Conservation (phyloP, 2,329 filamentous ascomycete species). For the Alternaria consortialis region DNA sequence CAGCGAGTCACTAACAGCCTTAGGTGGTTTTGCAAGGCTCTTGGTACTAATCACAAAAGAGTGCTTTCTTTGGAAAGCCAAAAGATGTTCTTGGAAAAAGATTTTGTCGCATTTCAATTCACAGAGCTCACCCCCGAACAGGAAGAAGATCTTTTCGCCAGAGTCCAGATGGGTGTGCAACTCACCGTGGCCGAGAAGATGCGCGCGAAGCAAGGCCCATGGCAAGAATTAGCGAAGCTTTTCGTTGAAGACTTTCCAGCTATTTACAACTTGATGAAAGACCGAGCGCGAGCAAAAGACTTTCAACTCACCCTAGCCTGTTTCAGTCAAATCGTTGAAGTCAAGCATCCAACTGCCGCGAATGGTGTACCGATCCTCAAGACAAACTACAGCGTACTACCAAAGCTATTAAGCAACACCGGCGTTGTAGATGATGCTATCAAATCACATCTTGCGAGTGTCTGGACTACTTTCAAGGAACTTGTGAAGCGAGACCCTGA, state of each 20-base stretch:
- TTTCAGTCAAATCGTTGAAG: conserved; percentile 51
- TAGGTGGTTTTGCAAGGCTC: conserved; percentile 38
- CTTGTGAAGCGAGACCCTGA: conserved; percentile 38
- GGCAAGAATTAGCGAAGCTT: conserved; percentile 56
- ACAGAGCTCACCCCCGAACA: conserved; percentile 50
- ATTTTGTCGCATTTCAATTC: conserved; percentile 58
- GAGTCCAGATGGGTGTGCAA: conserved; percentile 58
- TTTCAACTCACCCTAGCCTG: conserved; percentile 48
- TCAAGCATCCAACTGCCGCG: conserved; percentile 33
- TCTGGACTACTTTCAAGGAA: conserved; percentile 44
- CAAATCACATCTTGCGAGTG: conserved; percentile 45
- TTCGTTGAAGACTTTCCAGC: conserved; percentile 55
- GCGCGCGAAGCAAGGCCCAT: conserved; percentile 56
- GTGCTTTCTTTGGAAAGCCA: conserved; percentile 50
- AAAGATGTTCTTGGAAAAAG: conserved; percentile 50
- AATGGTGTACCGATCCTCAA: conserved; percentile 39
- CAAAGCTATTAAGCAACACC: conserved; percentile 40
- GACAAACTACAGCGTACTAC: conserved; percentile 28
- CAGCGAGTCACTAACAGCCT: conserved; percentile 10
- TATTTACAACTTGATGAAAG: conserved; percentile 47
- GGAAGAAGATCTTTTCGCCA: conserved; percentile 60
- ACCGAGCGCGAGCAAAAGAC: conserved; percentile 40
- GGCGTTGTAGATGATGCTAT: conserved; percentile 36
- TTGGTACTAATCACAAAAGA: conserved; percentile 25
- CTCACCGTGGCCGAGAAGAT: conserved; percentile 59